A percentile compares a stretch with the other conserved stretches of the same genome.
Conservation (phyloP, 2,329 filamentous ascomycete species). For the Chaetomium sp. region DNA sequence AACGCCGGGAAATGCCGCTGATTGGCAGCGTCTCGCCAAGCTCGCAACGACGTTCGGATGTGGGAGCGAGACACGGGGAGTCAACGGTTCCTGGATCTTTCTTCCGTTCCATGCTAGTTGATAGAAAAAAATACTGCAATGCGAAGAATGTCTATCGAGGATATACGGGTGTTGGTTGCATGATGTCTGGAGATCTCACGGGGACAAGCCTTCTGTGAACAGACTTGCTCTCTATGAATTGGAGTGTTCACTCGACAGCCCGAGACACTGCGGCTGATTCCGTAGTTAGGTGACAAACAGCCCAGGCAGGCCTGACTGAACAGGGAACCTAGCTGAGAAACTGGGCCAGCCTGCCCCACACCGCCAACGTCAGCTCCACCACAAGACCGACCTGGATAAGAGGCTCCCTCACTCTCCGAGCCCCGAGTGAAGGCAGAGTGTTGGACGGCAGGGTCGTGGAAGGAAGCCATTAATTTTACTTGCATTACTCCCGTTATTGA, state of each 20-base stretch:
- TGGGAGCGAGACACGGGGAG: too few species aligned
- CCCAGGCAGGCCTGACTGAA: too few species aligned
- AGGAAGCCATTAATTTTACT: background rate
- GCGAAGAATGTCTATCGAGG: background rate
- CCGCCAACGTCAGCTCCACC: slow-evolving; percentile 5
- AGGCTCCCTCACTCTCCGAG: background rate
- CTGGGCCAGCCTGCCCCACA: background rate
- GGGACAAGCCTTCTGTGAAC: background rate
- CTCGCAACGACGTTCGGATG: slow-evolving; percentile 5
- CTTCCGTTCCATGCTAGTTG: too few species aligned
- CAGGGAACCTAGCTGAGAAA: too few species aligned
- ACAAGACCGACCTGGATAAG: background rate
- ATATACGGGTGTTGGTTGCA: background rate
- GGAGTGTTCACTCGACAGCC: background rate
- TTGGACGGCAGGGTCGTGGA: background rate
- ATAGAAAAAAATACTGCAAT: background rate
- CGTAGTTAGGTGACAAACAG: too few species aligned
- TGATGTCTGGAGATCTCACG: background rate
- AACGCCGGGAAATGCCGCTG: slow-evolving; percentile 13
- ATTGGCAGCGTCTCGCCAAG: slow-evolving; percentile 10
- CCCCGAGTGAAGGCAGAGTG: background rate
- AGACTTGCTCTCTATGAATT: background rate
- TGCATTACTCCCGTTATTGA: background rate
- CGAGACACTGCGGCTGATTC: background rate
- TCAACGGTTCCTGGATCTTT: background rate